phyloP scores from a whole-genome alignment of 2,329 filamentous ascomycete species.

The Pleoardoris graminearum region DNA sequence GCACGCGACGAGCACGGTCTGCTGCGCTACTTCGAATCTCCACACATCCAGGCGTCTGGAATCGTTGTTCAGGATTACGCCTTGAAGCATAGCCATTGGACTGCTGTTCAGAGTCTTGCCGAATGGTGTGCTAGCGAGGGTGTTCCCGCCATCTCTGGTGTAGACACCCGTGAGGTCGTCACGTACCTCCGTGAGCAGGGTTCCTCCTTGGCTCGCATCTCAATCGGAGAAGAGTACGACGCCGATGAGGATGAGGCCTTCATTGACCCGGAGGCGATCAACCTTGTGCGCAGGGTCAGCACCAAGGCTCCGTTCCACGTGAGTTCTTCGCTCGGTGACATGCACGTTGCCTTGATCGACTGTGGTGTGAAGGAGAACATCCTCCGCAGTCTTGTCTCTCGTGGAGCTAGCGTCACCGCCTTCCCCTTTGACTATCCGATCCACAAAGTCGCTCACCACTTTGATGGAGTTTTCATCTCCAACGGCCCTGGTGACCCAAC shows the following conservation, averaged over 20 bases:
- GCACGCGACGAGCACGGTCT: slow-evolving; percentile 86
- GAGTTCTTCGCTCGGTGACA: slow-evolving; percentile 76
- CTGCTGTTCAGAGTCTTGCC: slow-evolving; percentile 88
- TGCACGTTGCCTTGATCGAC: slow-evolving; percentile 93
- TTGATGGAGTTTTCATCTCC: slow-evolving; percentile 98
- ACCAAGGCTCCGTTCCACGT: slow-evolving; percentile 98
- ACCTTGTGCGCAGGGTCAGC: slow-evolving; percentile 92
- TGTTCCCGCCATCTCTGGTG: slow-evolving; percentile 92
- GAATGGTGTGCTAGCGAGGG: slow-evolving; percentile 97
- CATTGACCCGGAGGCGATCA: slow-evolving; percentile 93
- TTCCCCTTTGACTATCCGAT: slow-evolving; percentile 98
- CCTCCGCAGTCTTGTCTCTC: slow-evolving; percentile 86
- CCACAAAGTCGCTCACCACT: slow-evolving; percentile 97
- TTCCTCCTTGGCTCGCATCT: slow-evolving; percentile 92
- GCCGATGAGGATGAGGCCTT: slow-evolving; percentile 97
- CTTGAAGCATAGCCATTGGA: slow-evolving; percentile 96
- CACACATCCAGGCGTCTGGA: slow-evolving; percentile 93
- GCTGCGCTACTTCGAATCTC: slow-evolving; percentile 97
- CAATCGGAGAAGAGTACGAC: slow-evolving; percentile 96
- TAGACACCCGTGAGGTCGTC: slow-evolving; percentile 96
- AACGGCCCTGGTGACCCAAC: slow-evolving; percentile 98
- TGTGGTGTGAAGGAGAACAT: slow-evolving; percentile 99
- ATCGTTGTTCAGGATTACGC: slow-evolving; percentile 96
- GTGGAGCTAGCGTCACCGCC: slow-evolving; percentile 88
- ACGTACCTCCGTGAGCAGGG: slow-evolving; percentile 95